Percentiles rank a stretch among this genome's conserved stretches.
Conservation (phyloP, 495 filamentous ascomycete species). For the Aspergillus nidulans region DNA sequence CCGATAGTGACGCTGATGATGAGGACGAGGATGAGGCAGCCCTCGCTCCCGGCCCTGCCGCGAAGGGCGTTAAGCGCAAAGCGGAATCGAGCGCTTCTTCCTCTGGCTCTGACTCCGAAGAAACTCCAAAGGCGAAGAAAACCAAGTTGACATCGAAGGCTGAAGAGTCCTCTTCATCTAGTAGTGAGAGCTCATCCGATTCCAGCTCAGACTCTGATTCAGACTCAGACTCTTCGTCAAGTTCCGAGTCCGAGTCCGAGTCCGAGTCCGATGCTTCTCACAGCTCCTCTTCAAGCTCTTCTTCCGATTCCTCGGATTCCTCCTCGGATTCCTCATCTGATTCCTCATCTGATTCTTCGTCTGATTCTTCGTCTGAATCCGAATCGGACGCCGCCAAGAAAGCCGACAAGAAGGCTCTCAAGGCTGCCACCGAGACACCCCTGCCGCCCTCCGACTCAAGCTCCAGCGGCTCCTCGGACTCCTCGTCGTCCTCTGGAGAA, state of each 20-base stretch:
- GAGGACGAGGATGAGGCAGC: slow-evolving; percentile 47
- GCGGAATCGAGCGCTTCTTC: slow-evolving; percentile 50
- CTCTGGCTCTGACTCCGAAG: slow-evolving; percentile 41
- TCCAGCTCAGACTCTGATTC: slow-evolving; percentile 21
- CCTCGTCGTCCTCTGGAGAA: slow-evolving; percentile 16
- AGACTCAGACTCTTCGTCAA: slow-evolving; percentile 28
- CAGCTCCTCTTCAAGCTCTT: slow-evolving; percentile 22
- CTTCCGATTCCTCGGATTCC: slow-evolving; percentile 25
- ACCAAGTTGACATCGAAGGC: slow-evolving; percentile 24
- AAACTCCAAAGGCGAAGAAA: slow-evolving; percentile 40
- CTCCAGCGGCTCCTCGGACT: slow-evolving; percentile 24
- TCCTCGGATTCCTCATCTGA: slow-evolving; percentile 29
- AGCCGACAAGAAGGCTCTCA: slow-evolving; percentile 34
- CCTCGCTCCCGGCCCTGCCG: slow-evolving; percentile 28
- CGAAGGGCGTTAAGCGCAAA: slow-evolving; percentile 58
- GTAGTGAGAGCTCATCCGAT: slow-evolving; percentile 17
- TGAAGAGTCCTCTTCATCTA: background rate
- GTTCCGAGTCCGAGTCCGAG: slow-evolving; percentile 17
- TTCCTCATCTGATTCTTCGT: slow-evolving; percentile 32
- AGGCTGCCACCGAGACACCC: slow-evolving; percentile 50
- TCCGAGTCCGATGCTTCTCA: slow-evolving; percentile 29
- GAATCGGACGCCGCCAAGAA: slow-evolving; percentile 25
- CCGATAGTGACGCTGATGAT: slow-evolving; percentile 59
- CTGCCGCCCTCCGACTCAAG: slow-evolving; percentile 43
- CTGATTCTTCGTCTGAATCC: slow-evolving; percentile 32